phyloP scores from a whole-genome alignment of 2,329 filamentous ascomycete genomes.

The Talaromyces sp. region DNA sequence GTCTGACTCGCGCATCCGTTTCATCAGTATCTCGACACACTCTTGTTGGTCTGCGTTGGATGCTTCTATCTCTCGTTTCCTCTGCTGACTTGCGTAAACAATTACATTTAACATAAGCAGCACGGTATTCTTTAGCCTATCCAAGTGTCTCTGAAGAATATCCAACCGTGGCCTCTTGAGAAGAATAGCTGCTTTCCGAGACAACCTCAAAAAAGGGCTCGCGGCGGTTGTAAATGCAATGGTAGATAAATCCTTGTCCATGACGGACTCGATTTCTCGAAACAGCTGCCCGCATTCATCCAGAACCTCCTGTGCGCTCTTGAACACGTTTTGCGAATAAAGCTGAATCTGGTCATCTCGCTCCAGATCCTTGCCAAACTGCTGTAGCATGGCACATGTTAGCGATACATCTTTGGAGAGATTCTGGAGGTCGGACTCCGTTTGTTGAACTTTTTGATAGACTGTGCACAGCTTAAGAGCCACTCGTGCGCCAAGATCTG shows the following conservation, averaged over 20 bases:
- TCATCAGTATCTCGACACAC: neutral
- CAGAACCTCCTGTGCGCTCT: neutral
- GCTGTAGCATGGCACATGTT: slow-evolving; percentile 25
- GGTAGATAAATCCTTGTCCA: neutral
- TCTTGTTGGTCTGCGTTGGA: neutral
- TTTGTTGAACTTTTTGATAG: slow-evolving; percentile 23
- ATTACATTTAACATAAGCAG: slow-evolving; percentile 30
- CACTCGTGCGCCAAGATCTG: slow-evolving; percentile 28
- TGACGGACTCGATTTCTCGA: neutral
- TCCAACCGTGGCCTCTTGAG: slow-evolving; percentile 23
- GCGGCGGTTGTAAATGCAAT: neutral
- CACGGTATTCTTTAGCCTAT: slow-evolving; percentile 29
- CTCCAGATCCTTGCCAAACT: slow-evolving; percentile 23
- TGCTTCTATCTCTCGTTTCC: slow-evolving; percentile 10
- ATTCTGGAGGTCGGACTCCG: slow-evolving; percentile 18
- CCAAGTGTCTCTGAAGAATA: slow-evolving; percentile 25
- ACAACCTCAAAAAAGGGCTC: neutral
- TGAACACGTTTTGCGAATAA: neutral
- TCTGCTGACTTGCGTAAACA: slow-evolving; percentile 26
- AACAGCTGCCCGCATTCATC: neutral
- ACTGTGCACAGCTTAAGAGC: slow-evolving; percentile 29
- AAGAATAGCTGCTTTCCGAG: slow-evolving; percentile 8
- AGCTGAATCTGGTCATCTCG: neutral
- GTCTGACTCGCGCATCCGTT: neutral
- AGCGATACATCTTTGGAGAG: slow-evolving; percentile 28